Evolutionary conservation across 345 rosid genomes (phyloP).

Genomic region (Lepidium sativum): DNA sequence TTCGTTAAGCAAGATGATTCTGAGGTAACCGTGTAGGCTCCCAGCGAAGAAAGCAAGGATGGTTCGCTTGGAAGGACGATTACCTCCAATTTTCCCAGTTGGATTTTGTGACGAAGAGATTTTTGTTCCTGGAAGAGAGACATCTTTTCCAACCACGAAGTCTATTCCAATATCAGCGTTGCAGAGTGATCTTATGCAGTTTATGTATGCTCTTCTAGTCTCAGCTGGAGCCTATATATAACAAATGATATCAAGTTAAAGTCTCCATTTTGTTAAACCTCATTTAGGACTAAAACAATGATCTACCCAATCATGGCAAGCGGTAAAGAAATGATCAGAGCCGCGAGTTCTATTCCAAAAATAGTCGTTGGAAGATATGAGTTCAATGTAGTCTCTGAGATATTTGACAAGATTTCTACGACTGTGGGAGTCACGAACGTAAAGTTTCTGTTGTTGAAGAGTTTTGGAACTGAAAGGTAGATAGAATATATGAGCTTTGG

Average conservation of each 20-base stretch:
- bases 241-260: not conserved
- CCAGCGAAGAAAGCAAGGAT: constrained; percentile 83
- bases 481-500: constrained; percentile 72
- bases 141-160: constrained; percentile 66
- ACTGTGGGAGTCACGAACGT: constrained; percentile 51
- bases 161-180: constrained; percentile 62
- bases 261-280: not conserved
- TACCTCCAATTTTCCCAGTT: constrained; percentile 54
- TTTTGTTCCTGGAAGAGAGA: constrained; percentile 55
- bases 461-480: constrained; percentile 67
- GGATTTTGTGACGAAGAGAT: constrained; percentile 48
- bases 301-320: constrained; percentile 79
- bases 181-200: constrained; percentile 66
- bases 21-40: constrained; percentile 61
- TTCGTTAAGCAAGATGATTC: constrained; percentile 42
- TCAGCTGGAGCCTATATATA: constrained; percentile 67
- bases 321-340: constrained; percentile 74
- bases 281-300: not conserved
- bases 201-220: constrained; percentile 39
- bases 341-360: constrained; percentile 84
- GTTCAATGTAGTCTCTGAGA: constrained; percentile 43
- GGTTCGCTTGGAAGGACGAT: constrained; percentile 49
- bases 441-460: constrained; percentile 48
- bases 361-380: constrained; percentile 42
- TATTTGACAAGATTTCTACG: constrained; percentile 42